Evolutionary conservation across 1,284 basidiomycete genomes (phyloP).

Genomic region (Phellopilus nigrolimitatus): DNA sequence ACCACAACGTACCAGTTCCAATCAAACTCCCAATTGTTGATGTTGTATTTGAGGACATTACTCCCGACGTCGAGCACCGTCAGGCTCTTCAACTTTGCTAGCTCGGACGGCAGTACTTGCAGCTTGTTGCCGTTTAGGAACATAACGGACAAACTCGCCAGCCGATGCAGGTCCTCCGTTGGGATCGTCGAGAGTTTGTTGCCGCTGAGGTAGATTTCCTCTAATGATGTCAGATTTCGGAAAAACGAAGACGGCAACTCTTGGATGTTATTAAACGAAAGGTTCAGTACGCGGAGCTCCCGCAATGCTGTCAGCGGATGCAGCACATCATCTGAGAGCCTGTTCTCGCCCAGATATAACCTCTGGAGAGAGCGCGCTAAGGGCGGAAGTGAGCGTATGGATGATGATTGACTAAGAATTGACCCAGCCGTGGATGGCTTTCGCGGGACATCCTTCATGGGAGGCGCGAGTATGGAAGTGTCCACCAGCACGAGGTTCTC

Average conservation of each 20-base stretch:
- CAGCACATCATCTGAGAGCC: conserved; percentile 79
- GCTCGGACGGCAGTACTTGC: conserved; percentile 87
- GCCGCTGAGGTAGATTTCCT: conserved; percentile 90
- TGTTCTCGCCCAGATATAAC: conserved; percentile 89
- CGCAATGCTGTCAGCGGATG: conserved; percentile 71
- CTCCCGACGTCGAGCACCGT: conserved; percentile 90
- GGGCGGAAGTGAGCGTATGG: conserved; percentile 46
- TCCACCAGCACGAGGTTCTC: conserved; percentile 11
- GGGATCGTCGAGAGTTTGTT: conserved; percentile 91
- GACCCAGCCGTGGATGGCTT: conserved; percentile 42
- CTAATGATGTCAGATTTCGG: conserved; percentile 60
- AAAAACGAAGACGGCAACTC: conserved; percentile 83
- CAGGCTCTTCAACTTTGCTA: conserved; percentile 80
- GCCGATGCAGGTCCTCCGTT: conserved; percentile 75
- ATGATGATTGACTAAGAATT: conserved; percentile 22
- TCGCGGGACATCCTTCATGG: conserved; percentile 27
- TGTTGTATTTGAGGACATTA: conserved; percentile 96
- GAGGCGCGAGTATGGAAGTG: background rate
- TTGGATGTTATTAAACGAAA: conserved; percentile 95
- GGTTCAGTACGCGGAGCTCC: conserved; percentile 79
- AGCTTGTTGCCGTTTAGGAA: conserved; percentile 95
- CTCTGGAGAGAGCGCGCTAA: conserved; percentile 71
- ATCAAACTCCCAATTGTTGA: conserved; percentile 98
- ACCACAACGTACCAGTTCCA: conserved; percentile 87
- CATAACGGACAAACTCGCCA: conserved; percentile 67